A percentile compares a stretch with the other conserved stretches of the same genome.
Conservation (phyloP, 2,329 filamentous ascomycete genomes). For the Xylaria sp. region DNA sequence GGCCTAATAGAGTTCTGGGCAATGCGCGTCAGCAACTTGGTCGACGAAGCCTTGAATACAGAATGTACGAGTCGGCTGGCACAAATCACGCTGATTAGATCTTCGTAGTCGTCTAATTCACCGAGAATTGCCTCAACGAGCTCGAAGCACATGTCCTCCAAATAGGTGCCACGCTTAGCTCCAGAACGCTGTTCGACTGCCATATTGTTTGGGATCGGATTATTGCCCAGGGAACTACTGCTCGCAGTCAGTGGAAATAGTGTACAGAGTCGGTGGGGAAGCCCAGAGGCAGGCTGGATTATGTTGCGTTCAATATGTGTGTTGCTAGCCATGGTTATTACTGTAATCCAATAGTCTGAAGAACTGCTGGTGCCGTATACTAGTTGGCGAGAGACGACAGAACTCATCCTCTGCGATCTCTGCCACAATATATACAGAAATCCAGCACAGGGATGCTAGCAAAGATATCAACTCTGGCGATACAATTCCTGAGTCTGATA, state of each 20-base stretch:
- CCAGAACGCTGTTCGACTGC: neutral
- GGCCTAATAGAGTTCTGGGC: neutral
- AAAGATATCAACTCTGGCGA: neutral
- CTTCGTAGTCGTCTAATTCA: constrained; percentile 19
- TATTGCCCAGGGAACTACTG: neutral
- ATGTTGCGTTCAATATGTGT: no score
- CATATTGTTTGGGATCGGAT: neutral
- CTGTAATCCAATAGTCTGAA: no score
- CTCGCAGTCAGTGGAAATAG: neutral
- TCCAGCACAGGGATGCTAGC: neutral
- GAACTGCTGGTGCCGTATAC: no score
- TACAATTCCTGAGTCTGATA: neutral
- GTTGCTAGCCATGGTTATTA: no score
- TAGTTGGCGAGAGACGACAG: neutral
- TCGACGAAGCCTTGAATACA: neutral
- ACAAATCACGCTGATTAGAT: neutral
- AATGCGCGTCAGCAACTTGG: neutral
- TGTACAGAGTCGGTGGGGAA: neutral
- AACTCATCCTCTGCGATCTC: neutral
- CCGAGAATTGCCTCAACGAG: neutral
- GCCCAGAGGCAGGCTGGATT: no score
- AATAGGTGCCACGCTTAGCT: neutral
- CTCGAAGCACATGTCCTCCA: constrained; percentile 14
- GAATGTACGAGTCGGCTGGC: neutral
- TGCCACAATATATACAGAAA: neutral